phyloP scores from a whole-genome alignment of 2,329 filamentous ascomycete species.

The Podosphaera xanthii region DNA sequence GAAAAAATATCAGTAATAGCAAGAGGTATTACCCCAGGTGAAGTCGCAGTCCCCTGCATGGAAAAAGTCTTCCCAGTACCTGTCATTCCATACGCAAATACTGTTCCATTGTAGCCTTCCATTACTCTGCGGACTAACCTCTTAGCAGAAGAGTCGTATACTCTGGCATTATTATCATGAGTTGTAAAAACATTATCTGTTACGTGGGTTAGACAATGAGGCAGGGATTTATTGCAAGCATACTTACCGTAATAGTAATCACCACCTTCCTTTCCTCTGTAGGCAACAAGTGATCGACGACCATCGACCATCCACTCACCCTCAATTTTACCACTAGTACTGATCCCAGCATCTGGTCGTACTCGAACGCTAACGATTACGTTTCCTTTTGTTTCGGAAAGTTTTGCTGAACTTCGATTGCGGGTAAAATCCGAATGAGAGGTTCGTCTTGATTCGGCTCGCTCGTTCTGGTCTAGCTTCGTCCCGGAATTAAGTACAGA shows the following conservation, averaged over 20 bases:
- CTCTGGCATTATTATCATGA: slow-evolving; percentile 78
- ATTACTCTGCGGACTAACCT: slow-evolving; percentile 87
- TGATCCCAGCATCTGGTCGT: slow-evolving; percentile 53
- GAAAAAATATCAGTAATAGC: slow-evolving; percentile 99
- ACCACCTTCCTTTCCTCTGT: slow-evolving; percentile 70
- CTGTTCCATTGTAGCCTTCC: slow-evolving; percentile 96
- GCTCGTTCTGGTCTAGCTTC: slow-evolving; percentile 59
- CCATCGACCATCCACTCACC: slow-evolving; percentile 86
- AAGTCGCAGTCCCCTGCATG: slow-evolving; percentile 93
- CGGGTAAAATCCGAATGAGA: slow-evolving; percentile 11
- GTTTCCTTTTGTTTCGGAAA: slow-evolving; percentile 62
- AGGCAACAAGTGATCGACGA: slow-evolving; percentile 58
- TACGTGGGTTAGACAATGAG: slow-evolving; percentile 9
- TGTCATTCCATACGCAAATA: slow-evolving; percentile 98
- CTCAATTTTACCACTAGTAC: slow-evolving; percentile 36
- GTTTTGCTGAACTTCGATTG: slow-evolving; percentile 24
- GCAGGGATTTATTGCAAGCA: neutral
- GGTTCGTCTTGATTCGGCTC: slow-evolving; percentile 21
- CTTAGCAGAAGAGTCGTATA: slow-evolving; percentile 88
- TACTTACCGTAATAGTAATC: slow-evolving; percentile 73
- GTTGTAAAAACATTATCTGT: slow-evolving; percentile 90
- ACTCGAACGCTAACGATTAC: slow-evolving; percentile 90
- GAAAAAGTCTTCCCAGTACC: slow-evolving; percentile 98
- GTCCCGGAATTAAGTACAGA: slow-evolving; percentile 82
- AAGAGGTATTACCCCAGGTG: slow-evolving; percentile 85